Percentiles rank a stretch among this genome's conserved stretches.
Evolutionary conservation across 1,284 basidiomycete species (phyloP).

Genomic region (Peniophora sp.): DNA sequence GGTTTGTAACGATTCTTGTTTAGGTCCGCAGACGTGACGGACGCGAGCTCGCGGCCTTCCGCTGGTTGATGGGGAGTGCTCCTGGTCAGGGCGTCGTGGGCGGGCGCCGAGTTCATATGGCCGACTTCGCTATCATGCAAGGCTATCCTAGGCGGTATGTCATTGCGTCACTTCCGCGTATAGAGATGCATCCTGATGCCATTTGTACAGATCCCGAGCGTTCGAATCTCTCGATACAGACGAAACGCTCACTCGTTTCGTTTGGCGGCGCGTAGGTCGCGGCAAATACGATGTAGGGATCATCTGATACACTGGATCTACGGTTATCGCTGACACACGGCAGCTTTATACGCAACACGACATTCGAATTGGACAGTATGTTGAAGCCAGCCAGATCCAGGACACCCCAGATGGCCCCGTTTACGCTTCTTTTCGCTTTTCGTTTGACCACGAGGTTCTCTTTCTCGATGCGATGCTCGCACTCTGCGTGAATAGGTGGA

Average conservation of each 20-base stretch:
- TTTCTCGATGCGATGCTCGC: conserved; percentile 57
- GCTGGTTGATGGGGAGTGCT: conserved; percentile 6
- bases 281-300: conserved; percentile 49
- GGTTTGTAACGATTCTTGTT: neutral
- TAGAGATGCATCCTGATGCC: neutral
- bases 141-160: neutral
- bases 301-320: neutral
- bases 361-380: conserved; percentile 48
- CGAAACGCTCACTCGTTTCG: conserved; percentile 40
- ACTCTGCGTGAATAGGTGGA: conserved; percentile 65
- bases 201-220: conserved; percentile 38
- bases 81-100: conserved; percentile 3
- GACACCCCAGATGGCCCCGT: conserved; percentile 45
- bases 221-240: conserved; percentile 41
- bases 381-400: conserved; percentile 33
- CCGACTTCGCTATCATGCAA: conserved; percentile 3
- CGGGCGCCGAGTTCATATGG: conserved; percentile 1
- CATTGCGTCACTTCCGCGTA: too few species aligned
- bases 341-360: conserved; percentile 41
- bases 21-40: neutral
- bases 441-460: conserved; percentile 49
- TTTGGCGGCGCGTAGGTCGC: conserved; percentile 29
- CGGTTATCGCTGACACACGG: neutral
- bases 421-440: conserved; percentile 55
- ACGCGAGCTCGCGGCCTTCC: conserved; percentile 1